Base-by-base conservation (phyloP, 495 filamentous ascomycete species). In the Penicillium angulare region DNA sequence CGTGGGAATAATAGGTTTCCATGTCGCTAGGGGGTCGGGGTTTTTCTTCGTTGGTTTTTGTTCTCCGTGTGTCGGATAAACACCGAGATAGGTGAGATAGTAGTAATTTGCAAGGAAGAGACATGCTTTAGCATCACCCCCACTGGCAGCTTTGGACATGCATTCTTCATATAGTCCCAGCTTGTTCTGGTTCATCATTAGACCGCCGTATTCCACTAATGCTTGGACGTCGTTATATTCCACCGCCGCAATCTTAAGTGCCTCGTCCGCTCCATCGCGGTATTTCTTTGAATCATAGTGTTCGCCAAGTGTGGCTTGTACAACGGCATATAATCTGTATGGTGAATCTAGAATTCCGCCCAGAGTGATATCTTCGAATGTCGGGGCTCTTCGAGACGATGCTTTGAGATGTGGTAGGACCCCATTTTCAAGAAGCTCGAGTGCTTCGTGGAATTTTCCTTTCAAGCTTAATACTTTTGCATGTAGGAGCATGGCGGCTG, bases 61-160 rank as follows among this genome's bases (percentile, higher is more conserved):
- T 29, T 65, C 50, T 2, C 55, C 69, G 2, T 50, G 58, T 5
- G 57, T 67, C 0, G 62, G 59, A 42, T 60, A 60, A 16, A 43
- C 34, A 1, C 69, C 65, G 8, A 52, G 50, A 15, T 32, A 65
- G 7, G 57, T 72, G 21, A 57, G 60, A 41, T 67, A 71, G 46
- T 77, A 77, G 53, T 61, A 71, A 43, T 72, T 72, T 2, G 60
- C 73, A 12, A 77, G 49, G 43, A 61, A 65, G 6, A 61, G 33
- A 49, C 66, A 68, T 1, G 73, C 72, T 6, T 54, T 35, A 0
- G 5, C 5, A 16, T 67, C 15, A 0, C 67, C 69, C 1, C 57
- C 39, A 2, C 53, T 55, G 0, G 72, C 72, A 21, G 72, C 71
- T 35, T 61, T 59, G 41, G 15, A 47, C 66, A 77, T 69, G 43